phyloP scores from a whole-genome alignment of 2,329 filamentous ascomycete species.

The Phialophora macrospora region DNA sequence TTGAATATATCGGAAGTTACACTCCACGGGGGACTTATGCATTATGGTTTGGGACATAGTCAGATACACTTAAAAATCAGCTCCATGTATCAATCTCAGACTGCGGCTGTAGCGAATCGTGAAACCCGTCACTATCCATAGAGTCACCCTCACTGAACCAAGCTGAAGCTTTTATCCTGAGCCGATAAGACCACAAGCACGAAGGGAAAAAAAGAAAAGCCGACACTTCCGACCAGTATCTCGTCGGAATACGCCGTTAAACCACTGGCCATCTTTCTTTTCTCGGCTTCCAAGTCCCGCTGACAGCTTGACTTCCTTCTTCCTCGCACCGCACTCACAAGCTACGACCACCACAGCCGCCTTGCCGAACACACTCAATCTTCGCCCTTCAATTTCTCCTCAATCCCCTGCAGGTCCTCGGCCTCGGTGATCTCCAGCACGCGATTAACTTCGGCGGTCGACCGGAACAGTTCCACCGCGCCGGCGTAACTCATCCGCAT shows the following conservation, averaged over 20 bases:
- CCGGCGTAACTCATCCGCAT: constrained; percentile 93
- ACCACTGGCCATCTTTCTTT: background rate
- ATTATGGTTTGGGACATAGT: background rate
- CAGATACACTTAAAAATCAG: background rate
- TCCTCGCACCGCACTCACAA: background rate
- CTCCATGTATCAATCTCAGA: background rate
- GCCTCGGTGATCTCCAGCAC: constrained; percentile 82
- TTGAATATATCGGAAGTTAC: background rate
- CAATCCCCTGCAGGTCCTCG: constrained; percentile 83
- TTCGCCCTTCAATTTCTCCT: constrained; percentile 63
- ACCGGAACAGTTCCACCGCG: constrained; percentile 94
- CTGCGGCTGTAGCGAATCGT: background rate
- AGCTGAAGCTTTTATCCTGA: background rate
- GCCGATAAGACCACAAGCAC: background rate
- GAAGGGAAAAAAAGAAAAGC: background rate
- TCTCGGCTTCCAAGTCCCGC: background rate
- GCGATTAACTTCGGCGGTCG: constrained; percentile 84
- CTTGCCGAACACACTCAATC: constrained; percentile 34
- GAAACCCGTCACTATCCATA: background rate
- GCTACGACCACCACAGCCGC: background rate
- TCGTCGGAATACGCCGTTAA: background rate
- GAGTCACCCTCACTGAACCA: background rate
- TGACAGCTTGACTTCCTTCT: background rate
- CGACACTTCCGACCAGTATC: background rate
- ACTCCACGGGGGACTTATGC: background rate